Percentiles rank a stretch among this genome's conserved stretches.
Conservation (phyloP, 768 basidiomycete genomes). For the Tricholomella constricta region DNA sequence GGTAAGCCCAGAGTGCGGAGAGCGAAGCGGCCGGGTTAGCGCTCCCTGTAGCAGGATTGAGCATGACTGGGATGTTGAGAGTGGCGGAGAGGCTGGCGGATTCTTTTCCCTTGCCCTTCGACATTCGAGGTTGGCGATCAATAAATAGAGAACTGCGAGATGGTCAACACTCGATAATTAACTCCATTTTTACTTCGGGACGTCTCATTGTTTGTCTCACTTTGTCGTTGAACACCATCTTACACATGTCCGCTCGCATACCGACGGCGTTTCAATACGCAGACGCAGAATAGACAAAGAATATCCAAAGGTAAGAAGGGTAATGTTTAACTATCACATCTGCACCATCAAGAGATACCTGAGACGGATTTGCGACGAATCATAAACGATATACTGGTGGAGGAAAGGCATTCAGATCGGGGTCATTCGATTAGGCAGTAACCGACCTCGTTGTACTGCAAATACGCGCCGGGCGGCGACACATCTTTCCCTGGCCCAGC, state of each 20-base stretch:
- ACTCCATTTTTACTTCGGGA: background rate
- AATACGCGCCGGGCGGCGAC: constrained; percentile 23
- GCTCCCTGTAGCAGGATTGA: constrained; percentile 61
- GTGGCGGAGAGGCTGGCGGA: constrained; percentile 12
- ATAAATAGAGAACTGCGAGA: constrained; percentile 5
- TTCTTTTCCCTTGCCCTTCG: constrained; percentile 35
- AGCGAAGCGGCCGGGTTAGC: constrained; percentile 76
- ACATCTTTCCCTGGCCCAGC: constrained; percentile 45
- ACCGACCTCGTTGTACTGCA: constrained; percentile 62
- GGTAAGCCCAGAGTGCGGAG: constrained; percentile 72
- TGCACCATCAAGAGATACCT: constrained; percentile 61
- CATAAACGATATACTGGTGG: constrained; percentile 62
- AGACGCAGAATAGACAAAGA: too few relatives aligned
- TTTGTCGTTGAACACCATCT: background rate
- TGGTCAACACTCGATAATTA: too few relatives aligned
- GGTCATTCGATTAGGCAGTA: background rate
- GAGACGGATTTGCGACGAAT: constrained; percentile 56
- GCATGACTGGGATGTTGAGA: constrained; percentile 34
- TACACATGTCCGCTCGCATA: too few relatives aligned
- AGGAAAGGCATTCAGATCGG: background rate
- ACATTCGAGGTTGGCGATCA: constrained; percentile 8
- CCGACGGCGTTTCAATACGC: too few relatives aligned
- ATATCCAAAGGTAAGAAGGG: background rate
- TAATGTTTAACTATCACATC: constrained; percentile 28
- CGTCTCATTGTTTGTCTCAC: constrained; percentile 1